Evolutionary conservation across 345 rosid genomes (phyloP).

Genomic region (Garcia nutans): DNA sequence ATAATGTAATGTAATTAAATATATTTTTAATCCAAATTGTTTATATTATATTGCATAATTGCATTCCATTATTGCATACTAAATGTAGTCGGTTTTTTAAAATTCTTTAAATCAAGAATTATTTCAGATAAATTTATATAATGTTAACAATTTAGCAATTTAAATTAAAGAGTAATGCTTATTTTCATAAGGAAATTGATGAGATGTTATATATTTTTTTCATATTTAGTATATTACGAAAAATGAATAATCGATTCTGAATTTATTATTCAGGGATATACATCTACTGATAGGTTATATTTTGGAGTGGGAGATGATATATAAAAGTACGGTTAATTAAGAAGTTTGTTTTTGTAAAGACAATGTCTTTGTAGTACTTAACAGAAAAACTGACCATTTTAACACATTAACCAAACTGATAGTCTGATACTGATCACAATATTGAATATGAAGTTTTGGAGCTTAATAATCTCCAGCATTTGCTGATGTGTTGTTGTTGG

Average conservation of each 20-base stretch:
- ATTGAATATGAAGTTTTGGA: slow-evolving; percentile 2
- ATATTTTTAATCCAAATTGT: too few species aligned
- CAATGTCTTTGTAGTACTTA: neutral
- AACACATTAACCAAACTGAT: neutral
- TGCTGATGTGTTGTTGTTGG: slow-evolving; percentile 20
- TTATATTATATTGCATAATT: too few species aligned
- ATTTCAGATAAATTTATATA: too few species aligned
- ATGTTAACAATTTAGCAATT: neutral
- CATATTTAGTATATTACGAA: too few species aligned
- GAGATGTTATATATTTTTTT: neutral
- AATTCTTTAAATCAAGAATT: neutral
- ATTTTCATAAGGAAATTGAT: neutral
- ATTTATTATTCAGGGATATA: too few species aligned
- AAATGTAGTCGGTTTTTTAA: neutral
- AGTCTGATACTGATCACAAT: neutral
- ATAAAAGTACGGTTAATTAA: neutral
- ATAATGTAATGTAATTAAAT: too few species aligned
- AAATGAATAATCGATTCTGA: too few species aligned
- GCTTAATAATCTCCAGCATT: slow-evolving; percentile 15
- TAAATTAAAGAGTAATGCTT: neutral
- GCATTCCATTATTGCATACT: too few species aligned
- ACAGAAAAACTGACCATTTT: neutral
- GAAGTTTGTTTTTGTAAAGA: neutral
- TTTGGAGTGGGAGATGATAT: too few species aligned
- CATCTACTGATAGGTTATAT: too few species aligned